Conservation (phyloP, 345 rosid species). For the Eutrema heterophyllum region DNA sequence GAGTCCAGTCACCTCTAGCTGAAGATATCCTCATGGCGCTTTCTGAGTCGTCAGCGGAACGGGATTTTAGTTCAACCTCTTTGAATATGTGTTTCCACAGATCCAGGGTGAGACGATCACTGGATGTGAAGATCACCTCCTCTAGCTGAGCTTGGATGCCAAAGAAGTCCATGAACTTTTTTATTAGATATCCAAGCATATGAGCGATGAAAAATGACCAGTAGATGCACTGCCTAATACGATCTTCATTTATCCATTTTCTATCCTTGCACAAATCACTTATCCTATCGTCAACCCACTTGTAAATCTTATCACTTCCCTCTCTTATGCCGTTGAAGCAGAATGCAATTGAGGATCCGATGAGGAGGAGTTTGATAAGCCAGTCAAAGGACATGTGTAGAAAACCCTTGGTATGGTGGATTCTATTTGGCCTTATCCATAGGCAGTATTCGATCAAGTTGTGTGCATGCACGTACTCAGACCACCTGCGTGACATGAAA, state of each 20-base stretch:
- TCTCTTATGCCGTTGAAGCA: background rate
- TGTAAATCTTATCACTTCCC: background rate
- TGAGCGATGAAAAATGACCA: background rate
- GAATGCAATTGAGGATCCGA: background rate
- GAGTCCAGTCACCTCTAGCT: constrained; percentile 56
- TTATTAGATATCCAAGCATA: background rate
- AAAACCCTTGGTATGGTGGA: constrained; percentile 26
- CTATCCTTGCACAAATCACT: background rate
- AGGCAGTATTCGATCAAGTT: constrained; percentile 53
- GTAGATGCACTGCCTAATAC: background rate
- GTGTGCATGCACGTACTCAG: constrained; percentile 38
- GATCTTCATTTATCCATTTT: background rate
- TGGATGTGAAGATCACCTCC: constrained; percentile 28
- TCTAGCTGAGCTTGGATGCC: constrained; percentile 37
- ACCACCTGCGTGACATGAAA: constrained; percentile 48
- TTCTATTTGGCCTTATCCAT: constrained; percentile 13
- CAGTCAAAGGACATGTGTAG: background rate
- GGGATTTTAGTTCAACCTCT: constrained; percentile 40
- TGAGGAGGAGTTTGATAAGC: background rate
- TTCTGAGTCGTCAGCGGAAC: constrained; percentile 35
- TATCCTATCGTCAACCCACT: background rate
- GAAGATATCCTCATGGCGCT: constrained; percentile 42
- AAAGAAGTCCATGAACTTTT: constrained; percentile 5
- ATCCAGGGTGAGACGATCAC: constrained; percentile 39
- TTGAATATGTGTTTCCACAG: constrained; percentile 49